phyloP scores from a whole-genome alignment of 2,329 filamentous ascomycete species.

The Fusarium papillatum region DNA sequence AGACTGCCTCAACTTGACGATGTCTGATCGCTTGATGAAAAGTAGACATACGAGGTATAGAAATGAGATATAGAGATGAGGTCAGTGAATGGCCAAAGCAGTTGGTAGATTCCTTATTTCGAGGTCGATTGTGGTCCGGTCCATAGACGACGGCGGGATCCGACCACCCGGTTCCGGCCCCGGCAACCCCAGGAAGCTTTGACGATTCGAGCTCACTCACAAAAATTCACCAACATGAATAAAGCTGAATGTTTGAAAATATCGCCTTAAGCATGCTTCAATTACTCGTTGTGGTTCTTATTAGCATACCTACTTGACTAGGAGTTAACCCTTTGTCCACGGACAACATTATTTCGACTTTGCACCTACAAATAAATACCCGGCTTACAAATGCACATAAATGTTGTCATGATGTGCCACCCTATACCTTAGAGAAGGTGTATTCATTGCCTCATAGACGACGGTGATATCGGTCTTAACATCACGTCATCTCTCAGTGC shows the following conservation, averaged over 20 bases:
- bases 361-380: not conserved
- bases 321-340: not conserved
- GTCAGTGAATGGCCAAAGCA: not conserved
- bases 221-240: not conserved
- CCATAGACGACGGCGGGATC: too few species aligned
- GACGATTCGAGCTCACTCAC: not conserved
- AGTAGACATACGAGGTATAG: not conserved
- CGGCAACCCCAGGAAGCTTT: not conserved
- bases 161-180: not conserved
- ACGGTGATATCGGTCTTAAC: not conserved
- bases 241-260: not conserved
- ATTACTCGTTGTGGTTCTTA: not conserved
- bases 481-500: conserved; percentile 19
- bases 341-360: too few species aligned
- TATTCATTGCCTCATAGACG: not conserved
- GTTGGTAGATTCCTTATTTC: not conserved
- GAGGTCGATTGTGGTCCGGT: not conserved
- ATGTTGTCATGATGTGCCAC: not conserved
- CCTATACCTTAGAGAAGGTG: not conserved
- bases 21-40: accelerated
- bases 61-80: not conserved
- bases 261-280: not conserved
- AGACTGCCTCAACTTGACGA: not conserved
- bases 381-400: not conserved
- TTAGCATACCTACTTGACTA: not conserved